Evolutionary conservation across 2,329 filamentous ascomycete species (phyloP), one percentile per base, ranked within the genome.

Genomic region (Epichloe typhina): DNA sequence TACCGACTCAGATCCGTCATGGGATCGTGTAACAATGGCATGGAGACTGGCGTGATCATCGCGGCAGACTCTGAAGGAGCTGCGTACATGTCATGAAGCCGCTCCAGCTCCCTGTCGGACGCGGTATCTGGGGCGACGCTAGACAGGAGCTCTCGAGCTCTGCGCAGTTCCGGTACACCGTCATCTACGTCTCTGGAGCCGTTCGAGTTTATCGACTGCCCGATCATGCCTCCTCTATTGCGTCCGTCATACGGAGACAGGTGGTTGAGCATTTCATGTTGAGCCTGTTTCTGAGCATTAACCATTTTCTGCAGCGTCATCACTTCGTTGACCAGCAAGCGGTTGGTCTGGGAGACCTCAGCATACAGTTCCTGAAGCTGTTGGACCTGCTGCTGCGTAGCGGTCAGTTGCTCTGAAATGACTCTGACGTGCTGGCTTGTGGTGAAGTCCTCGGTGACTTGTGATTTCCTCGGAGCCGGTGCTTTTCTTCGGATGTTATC

Each of bases 401-500:
- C 91, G 49, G 88, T 81, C 48, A 96, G 73, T 59, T 94, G 89
- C 60, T 88, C 86, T 65, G 88, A 91, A 60, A 96, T 79, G 57
- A 95, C 77, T 56, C 91, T 86, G 63, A 95, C 84, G 65, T 96
- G 91, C 64, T 95, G 89, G 23, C 83, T 84, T 1, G 88, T 86
- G 23, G 87, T 80, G 51, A 86, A 83, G 49, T 95, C 89, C 51
- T 83, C 84, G 17, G 73, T 65, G 11, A 72, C 70, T 57, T 79
- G 77, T 3, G 75, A 68, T 64, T 96, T 97, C 57, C 91, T 77
- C 3, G 91, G 87, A 2, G 91, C 89, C 0, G 93, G 93, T 2
- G 93, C 91, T 70, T 98, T 98, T 59, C 93, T 79, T 61, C 89
- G 82, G 62, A 98, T 98, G 59, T 96, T 97, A 62, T 98, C 93